A percentile compares a stretch with the other conserved stretches of the same genome.
phyloP scores from a whole-genome alignment of 1,139 yeast genomes.

The Scheffersomyces stambukii region DNA sequence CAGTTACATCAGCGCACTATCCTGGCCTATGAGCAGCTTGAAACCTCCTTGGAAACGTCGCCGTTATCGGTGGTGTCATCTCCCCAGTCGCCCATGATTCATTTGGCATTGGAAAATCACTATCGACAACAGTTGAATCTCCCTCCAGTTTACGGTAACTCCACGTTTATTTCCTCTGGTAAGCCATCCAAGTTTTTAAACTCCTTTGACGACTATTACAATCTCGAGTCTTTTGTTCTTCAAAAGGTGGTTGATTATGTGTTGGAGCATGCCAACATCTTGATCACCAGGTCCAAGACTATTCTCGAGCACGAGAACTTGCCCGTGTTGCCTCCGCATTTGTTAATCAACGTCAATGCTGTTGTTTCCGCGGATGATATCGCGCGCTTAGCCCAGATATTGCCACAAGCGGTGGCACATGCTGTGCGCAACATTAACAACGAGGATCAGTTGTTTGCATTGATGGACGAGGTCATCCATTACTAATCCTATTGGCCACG shows the following conservation, averaged over 20 bases:
- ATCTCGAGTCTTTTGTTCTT: slow-evolving; percentile 57
- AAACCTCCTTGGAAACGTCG: slow-evolving; percentile 16
- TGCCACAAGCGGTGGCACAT: slow-evolving; percentile 14
- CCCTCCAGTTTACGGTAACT: slow-evolving; percentile 47
- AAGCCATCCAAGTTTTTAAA: slow-evolving; percentile 32
- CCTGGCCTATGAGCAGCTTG: slow-evolving; percentile 18
- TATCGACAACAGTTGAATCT: slow-evolving; percentile 40
- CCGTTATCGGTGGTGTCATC: slow-evolving; percentile 53
- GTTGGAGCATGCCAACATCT: slow-evolving; percentile 46
- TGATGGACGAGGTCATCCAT: slow-evolving; percentile 17
- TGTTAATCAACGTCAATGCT: slow-evolving; percentile 57
- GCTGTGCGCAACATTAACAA: slow-evolving; percentile 15
- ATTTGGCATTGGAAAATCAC: slow-evolving; percentile 47
- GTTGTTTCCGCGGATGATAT: slow-evolving; percentile 56
- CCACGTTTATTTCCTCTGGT: slow-evolving; percentile 34
- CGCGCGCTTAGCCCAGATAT: slow-evolving; percentile 16
- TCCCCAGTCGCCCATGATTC: slow-evolving; percentile 62
- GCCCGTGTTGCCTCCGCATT: slow-evolving; percentile 66
- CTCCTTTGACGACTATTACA: slow-evolving; percentile 41
- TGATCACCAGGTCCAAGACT: slow-evolving; percentile 67
- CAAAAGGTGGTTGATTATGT: slow-evolving; percentile 60
- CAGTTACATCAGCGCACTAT: slow-evolving; percentile 23
- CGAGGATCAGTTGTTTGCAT: slow-evolving; percentile 16
- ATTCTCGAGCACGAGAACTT: slow-evolving; percentile 71
- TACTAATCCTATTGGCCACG: too few relatives aligned